phyloP scores from a whole-genome alignment of 495 filamentous ascomycete genomes.

The Penicillium salamii region DNA sequence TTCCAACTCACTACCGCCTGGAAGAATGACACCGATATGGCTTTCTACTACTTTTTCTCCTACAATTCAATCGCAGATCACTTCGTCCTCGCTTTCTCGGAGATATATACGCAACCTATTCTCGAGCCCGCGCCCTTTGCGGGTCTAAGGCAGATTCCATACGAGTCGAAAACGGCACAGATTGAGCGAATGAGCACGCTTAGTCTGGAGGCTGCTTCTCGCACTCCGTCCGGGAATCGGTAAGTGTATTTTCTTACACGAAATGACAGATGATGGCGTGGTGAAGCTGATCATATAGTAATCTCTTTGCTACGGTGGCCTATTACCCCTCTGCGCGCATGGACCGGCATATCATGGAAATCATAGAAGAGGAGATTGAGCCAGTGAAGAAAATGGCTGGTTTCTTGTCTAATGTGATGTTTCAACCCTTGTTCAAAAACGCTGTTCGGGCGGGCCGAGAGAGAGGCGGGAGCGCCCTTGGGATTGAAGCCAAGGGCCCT shows the following conservation, averaged over 20 bases:
- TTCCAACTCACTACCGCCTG: conserved; percentile 29
- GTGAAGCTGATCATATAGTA: conserved; percentile 15
- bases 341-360: conserved; percentile 66
- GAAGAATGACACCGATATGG: conserved; percentile 33
- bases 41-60: conserved; percentile 34
- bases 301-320: conserved; percentile 33
- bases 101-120: background rate
- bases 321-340: conserved; percentile 33
- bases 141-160: background rate
- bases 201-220: background rate
- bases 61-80: conserved; percentile 14
- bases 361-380: conserved; percentile 31
- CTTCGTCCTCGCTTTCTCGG: background rate
- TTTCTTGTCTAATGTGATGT: conserved; percentile 36
- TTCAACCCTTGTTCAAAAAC: conserved; percentile 39
- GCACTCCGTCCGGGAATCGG: background rate
- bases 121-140: background rate
- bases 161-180: background rate
- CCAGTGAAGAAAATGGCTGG: conserved; percentile 28
- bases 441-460: conserved; percentile 24
- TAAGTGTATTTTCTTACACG: conserved; percentile 6
- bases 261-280: too few species aligned
- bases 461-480: conserved; percentile 48
- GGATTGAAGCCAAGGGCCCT: conserved; percentile 27
- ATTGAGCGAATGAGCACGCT: background rate